A percentile compares a stretch with the other conserved stretches of the same genome.
These are phyloP conservation scores for Ophiostoma sp. DNA, from an alignment of 2,329 filamentous ascomycete species.

Conservation along the genomic window DNA sequence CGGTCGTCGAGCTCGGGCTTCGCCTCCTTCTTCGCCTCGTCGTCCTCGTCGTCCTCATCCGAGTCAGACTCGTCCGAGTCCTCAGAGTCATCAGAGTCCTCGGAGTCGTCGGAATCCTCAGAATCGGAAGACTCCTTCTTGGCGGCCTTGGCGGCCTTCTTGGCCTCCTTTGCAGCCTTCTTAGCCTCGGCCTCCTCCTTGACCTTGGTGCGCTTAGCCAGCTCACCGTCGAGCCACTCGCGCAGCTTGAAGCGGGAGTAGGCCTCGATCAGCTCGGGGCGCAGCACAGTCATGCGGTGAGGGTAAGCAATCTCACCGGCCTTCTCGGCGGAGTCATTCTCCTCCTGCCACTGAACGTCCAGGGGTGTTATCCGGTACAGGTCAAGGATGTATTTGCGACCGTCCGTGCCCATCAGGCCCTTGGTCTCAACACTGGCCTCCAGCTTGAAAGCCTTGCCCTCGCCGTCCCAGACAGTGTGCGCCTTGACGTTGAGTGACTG, in stretches of 20 bases:
- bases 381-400: conserved; percentile 94
- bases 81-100: neutral
- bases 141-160: conserved; percentile 4
- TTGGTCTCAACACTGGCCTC: conserved; percentile 98
- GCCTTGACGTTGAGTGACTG: conserved; percentile 87
- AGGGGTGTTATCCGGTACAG: conserved; percentile 90
- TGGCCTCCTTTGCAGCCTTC: conserved; percentile 2
- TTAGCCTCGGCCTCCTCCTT: conserved; percentile 29
- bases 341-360: conserved; percentile 86
- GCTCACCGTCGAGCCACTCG: conserved; percentile 76
- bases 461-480: conserved; percentile 97
- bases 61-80: conserved; percentile 9
- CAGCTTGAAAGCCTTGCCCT: conserved; percentile 79
- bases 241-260: conserved; percentile 82
- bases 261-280: conserved; percentile 82
- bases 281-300: conserved; percentile 91
- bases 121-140: conserved; percentile 12
- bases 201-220: conserved; percentile 56
- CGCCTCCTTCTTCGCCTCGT: conserved; percentile 42
- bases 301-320: conserved; percentile 62
- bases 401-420: conserved; percentile 92
- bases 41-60: conserved; percentile 31
- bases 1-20: conserved; percentile 48
- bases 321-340: conserved; percentile 44
- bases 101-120: neutral